Percentiles rank a stretch among this genome's conserved stretches.
Evolutionary conservation across 371 early-diverging fungal species (phyloP).

Genomic region (Haplosporangium sp.): DNA sequence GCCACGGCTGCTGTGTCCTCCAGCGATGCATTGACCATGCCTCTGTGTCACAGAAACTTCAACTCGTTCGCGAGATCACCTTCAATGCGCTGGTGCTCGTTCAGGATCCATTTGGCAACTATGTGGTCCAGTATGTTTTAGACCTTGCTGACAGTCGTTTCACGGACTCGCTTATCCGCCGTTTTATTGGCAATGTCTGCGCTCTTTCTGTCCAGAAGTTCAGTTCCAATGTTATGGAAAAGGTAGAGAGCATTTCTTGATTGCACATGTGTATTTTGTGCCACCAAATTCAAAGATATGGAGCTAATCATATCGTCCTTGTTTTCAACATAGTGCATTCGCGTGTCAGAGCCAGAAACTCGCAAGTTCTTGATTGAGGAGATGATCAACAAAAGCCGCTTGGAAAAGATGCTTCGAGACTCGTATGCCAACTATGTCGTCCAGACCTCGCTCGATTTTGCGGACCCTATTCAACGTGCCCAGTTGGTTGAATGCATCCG

Average conservation of each 20-base stretch:
- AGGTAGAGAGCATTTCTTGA: constrained; percentile 43
- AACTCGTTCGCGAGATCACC: constrained; percentile 82
- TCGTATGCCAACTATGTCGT: constrained; percentile 94
- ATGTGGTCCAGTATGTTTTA: constrained; percentile 97
- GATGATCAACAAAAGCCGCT: constrained; percentile 69
- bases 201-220: constrained; percentile 89
- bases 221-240: constrained; percentile 94
- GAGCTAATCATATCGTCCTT: not conserved
- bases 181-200: constrained; percentile 82
- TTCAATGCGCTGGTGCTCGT: constrained; percentile 83
- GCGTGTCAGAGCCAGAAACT: constrained; percentile 77
- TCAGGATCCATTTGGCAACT: constrained; percentile 97
- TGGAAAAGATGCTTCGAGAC: constrained; percentile 85
- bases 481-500: constrained; percentile 83
- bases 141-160: constrained; percentile 79
- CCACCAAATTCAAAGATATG: no score
- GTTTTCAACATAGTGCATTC: constrained; percentile 73
- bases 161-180: constrained; percentile 77
- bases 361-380: constrained; percentile 79
- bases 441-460: constrained; percentile 90
- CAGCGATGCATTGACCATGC: constrained; percentile 97
- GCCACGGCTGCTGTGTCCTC: constrained; percentile 98
- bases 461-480: constrained; percentile 79
- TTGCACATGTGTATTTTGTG: not conserved
- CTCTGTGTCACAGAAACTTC: constrained; percentile 73